phyloP scores from a whole-genome alignment of 1,284 basidiomycete genomes.

The Leccinum angustisporum region DNA sequence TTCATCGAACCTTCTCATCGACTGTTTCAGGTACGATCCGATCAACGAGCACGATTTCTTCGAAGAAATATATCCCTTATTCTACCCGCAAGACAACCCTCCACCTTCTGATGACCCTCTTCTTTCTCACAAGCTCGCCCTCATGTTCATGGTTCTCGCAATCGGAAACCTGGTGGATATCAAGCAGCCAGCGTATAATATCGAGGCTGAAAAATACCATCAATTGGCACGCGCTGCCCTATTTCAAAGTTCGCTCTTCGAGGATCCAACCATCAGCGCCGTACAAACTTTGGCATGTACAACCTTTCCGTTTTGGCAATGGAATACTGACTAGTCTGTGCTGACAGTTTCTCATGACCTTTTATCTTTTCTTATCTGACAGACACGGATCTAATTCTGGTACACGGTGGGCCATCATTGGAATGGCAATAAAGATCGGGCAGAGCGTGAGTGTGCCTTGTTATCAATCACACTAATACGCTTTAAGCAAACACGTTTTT shows the following conservation, averaged over 20 bases:
- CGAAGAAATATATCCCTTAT: slow-evolving; percentile 58
- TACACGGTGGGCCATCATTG: slow-evolving; percentile 76
- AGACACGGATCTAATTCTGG: slow-evolving; percentile 70
- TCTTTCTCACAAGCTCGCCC: slow-evolving; percentile 62
- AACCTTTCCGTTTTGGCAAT: slow-evolving; percentile 2
- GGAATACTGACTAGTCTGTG: slow-evolving; percentile 13
- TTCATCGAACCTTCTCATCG: slow-evolving; percentile 13
- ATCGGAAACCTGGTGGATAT: slow-evolving; percentile 73
- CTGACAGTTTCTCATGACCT: slow-evolving; percentile 70
- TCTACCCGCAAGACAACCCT: slow-evolving; percentile 53
- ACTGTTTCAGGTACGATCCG: slow-evolving; percentile 64
- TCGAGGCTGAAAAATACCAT: slow-evolving; percentile 78
- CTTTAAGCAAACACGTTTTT: slow-evolving; percentile 9
- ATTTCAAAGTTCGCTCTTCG: slow-evolving; percentile 69
- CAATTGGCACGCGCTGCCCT: slow-evolving; percentile 71
- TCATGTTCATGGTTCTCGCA: slow-evolving; percentile 75
- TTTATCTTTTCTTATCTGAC: slow-evolving; percentile 73
- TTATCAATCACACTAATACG: slow-evolving; percentile 7
- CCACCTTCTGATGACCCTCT: slow-evolving; percentile 56
- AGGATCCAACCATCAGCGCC: slow-evolving; percentile 69
- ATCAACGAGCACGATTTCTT: slow-evolving; percentile 66
- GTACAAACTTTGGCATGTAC: slow-evolving; percentile 66
- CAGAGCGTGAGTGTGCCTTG: slow-evolving; percentile 61
- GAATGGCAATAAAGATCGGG: slow-evolving; percentile 72
- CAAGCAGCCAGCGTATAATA: slow-evolving; percentile 59